Percentiles rank a stretch among this genome's conserved stretches.
Conservation (phyloP, 148 eudicot species). For the Salicornia ramosissima region DNA sequence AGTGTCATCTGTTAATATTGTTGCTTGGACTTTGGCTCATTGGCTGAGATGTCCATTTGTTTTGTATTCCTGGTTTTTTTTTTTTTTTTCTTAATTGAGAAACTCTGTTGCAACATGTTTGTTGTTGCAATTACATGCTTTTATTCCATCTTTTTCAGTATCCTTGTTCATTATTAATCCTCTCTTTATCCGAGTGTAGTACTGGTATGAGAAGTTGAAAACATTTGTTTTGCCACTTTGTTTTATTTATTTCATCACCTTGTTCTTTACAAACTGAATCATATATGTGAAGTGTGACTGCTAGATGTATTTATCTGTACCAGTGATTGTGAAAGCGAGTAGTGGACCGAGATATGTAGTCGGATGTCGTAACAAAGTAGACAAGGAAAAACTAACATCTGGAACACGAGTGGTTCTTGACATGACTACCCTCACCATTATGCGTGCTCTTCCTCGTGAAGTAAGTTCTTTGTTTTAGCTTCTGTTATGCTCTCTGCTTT, state of each 20-base stretch:
- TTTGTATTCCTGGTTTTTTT: background rate
- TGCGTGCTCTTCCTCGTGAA: conserved; percentile 98
- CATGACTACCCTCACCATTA: conserved; percentile 94
- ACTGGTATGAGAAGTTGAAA: background rate
- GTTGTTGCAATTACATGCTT: background rate
- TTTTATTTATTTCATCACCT: background rate
- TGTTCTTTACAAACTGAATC: background rate
- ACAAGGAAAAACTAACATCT: conserved; percentile 86
- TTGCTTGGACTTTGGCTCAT: background rate
- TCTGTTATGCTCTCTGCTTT: background rate
- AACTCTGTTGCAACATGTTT: background rate
- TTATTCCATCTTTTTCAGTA: background rate
- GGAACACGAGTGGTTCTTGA: conserved; percentile 98
- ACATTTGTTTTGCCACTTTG: background rate
- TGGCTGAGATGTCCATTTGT: background rate
- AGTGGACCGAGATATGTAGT: conserved; percentile 98
- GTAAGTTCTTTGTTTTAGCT: conserved; percentile 32
- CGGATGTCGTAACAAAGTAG: conserved; percentile 96
- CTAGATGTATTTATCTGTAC: conserved; percentile 5
- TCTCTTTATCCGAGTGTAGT: background rate
- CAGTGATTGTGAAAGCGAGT: conserved; percentile 88
- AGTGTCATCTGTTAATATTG: background rate
- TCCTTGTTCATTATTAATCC: background rate
- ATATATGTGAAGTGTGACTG: background rate
- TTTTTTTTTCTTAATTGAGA: background rate